These are phyloP conservation scores for Taphrina flavorubra DNA, from an alignment of 1,139 yeast species.

Conservation along the genomic window DNA sequence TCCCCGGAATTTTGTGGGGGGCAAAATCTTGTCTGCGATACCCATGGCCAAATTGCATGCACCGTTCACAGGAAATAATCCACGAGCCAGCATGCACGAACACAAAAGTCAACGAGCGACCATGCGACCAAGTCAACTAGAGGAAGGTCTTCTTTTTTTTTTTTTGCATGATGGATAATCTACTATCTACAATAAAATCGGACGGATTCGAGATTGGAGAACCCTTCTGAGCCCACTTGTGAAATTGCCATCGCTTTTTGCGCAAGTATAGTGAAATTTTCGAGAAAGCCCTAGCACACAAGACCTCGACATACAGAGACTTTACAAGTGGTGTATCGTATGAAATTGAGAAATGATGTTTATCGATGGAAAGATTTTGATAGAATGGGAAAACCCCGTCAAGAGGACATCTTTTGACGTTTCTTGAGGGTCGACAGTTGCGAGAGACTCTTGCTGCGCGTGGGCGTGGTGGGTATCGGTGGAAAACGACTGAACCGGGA, in stretches of 20 bases:
- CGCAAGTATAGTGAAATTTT: neutral
- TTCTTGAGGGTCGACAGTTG: neutral
- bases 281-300: neutral
- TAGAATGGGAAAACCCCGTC: neutral
- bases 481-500: constrained; percentile 9
- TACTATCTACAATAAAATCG: neutral
- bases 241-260: constrained; percentile 4
- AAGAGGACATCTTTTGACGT: neutral
- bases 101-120: too few species aligned
- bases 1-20: too few species aligned
- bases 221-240: too few species aligned
- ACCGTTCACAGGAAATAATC: too few species aligned
- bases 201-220: neutral
- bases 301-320: neutral
- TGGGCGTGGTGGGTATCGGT: constrained; percentile 5
- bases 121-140: too few species aligned
- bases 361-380: neutral
- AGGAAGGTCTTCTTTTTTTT: neutral
- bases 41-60: too few species aligned
- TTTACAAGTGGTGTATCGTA: neutral
- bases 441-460: constrained; percentile 1
- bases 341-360: neutral
- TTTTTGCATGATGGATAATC: neutral
- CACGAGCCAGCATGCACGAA: too few species aligned
- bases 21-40: too few species aligned